Evolutionary conservation across 2,329 filamentous ascomycete genomes (phyloP), one percentile per base, ranked within the genome.

Genomic region (Eurotiales sp.): DNA sequence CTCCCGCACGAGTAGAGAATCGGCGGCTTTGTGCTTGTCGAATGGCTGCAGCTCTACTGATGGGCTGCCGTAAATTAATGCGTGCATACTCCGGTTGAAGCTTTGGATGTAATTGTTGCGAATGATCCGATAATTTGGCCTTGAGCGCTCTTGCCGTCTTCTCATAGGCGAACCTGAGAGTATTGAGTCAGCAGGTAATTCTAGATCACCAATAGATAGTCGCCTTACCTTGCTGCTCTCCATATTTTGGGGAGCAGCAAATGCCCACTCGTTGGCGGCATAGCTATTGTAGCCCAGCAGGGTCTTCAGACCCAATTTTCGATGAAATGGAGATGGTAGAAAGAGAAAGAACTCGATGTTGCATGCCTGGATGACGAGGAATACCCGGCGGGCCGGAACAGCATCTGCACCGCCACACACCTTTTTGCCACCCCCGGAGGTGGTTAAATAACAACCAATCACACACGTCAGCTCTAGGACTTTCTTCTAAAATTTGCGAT

Each of bases 11-110:
- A 27, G 83, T 85, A 25, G 79, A 83, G 66, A 83, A 86, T 72
- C 79, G 82, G 56, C 83, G 77, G 59, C 80, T 81, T 56, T 84
- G 83, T 59, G 73, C 75, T 65, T 87, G 85, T 56, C 81, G 80
- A 56, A 87, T 79, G 47, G 76, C 77, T 42, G 83, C 83, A 54
- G 79, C 73, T 36, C 80, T 82, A 62, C 83, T 83, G 51, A 83
- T 72, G 30, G 82, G 80, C 54, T 86, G 83, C 36, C 76, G 76
- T 8, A 77, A 73, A 25, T 75, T 69, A 57, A 77, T 76, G 56
- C 81, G 80, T 32, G 77, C 79, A 59, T 83, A 79, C 22, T 81
- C 73, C 15, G 83, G 82, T 63, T 86, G 77, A 44, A 84, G 69
- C 60, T 81, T 72, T 54, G 77, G 71, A 51, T 72, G 68, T 53